Conservation (phyloP, 2,329 filamentous ascomycete genomes). For the Paraphoma sp. region DNA sequence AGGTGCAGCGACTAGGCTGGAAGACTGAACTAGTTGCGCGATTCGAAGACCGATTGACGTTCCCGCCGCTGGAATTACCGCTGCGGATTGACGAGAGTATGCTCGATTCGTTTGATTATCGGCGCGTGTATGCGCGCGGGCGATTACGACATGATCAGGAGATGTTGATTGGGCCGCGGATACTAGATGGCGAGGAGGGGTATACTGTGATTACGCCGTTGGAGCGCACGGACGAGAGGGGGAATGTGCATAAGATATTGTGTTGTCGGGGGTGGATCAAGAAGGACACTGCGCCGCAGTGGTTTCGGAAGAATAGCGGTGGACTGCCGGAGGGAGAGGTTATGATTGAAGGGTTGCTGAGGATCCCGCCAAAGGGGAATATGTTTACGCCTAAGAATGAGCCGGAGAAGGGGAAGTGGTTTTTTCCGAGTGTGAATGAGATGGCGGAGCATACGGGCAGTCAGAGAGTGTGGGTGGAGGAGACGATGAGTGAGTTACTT, state of each 20-base stretch:
- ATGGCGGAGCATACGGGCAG: constrained; percentile 86
- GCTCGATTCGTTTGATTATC: constrained; percentile 88
- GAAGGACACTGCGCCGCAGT: constrained; percentile 73
- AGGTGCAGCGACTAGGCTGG: constrained; percentile 90
- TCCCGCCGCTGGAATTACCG: constrained; percentile 83
- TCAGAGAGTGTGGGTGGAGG: constrained; percentile 92
- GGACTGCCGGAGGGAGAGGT: constrained; percentile 75
- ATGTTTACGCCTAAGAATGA: constrained; percentile 93
- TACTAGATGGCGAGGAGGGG: constrained; percentile 87
- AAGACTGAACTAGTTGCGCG: constrained; percentile 91
- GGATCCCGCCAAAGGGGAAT: constrained; percentile 96
- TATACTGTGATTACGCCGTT: constrained; percentile 92
- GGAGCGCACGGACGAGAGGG: constrained; percentile 67
- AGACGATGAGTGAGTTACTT: constrained; percentile 78
- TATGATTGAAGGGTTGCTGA: constrained; percentile 79
- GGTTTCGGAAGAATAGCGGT: constrained; percentile 59
- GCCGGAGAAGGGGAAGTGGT: constrained; percentile 84
- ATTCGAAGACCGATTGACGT: constrained; percentile 89
- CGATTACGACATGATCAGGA: constrained; percentile 85
- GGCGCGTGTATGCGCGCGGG: constrained; percentile 79
- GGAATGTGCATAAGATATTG: constrained; percentile 67
- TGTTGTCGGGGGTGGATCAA: constrained; percentile 93
- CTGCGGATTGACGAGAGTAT: constrained; percentile 81
- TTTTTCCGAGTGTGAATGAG: constrained; percentile 91
- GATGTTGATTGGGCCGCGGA: constrained; percentile 92